These are phyloP conservation scores for Closterium sp. DNA, from an alignment of 139 green algal genomes.

Conservation along the genomic window DNA sequence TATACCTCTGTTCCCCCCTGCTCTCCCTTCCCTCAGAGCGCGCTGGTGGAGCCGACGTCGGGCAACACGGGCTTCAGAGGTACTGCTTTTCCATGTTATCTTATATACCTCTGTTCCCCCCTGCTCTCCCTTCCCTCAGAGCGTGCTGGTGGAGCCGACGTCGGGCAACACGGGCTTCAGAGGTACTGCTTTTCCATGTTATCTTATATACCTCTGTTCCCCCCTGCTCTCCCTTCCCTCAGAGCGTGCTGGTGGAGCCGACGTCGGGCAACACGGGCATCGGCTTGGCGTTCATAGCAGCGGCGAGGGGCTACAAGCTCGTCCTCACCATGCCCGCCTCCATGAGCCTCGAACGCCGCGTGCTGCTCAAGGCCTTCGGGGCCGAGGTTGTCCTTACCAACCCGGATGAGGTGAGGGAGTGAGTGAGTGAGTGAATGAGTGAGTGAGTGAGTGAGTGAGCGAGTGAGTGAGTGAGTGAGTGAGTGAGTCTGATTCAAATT, in stretches of 20 bases:
- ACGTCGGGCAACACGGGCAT: constrained; percentile 97
- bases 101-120: no score
- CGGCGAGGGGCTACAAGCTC: constrained; percentile 90
- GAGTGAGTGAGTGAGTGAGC: no score
- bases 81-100: no score
- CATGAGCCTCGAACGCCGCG: constrained; percentile 93
- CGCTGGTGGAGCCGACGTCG: constrained; percentile 90
- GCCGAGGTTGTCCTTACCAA: constrained; percentile 65
- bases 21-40: constrained; percentile 59
- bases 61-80: constrained; percentile 94
- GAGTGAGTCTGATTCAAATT: no score
- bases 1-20: neutral
- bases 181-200: no score
- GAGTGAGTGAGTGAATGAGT: no score
- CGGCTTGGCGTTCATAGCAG: constrained; percentile 92
- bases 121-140: neutral
- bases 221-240: neutral
- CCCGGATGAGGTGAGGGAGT: constrained; percentile 54
- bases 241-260: constrained; percentile 92
- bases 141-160: no score
- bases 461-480: no score
- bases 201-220: neutral
- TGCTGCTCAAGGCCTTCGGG: constrained; percentile 82
- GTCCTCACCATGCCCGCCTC: constrained; percentile 98
- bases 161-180: no score